Evolutionary conservation across 495 filamentous ascomycete species (phyloP).

Genomic region (Talaromyces nanjingensis): DNA sequence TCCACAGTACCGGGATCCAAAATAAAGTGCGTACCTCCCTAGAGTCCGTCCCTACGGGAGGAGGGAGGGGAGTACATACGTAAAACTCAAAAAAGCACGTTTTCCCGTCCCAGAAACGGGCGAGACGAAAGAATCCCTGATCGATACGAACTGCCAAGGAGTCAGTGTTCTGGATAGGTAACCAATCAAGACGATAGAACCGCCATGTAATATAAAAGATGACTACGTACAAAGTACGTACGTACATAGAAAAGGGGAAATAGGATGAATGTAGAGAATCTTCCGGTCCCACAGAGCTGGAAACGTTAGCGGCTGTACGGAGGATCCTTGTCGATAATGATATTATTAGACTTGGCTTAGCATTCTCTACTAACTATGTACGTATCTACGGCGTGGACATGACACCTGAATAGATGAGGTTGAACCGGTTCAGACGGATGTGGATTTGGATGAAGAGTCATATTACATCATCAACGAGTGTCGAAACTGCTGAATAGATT

Average conservation of each 20-base stretch:
- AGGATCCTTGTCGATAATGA: background rate
- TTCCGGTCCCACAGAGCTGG: background rate
- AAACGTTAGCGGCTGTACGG: background rate
- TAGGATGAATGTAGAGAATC: background rate
- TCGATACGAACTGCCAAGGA: background rate
- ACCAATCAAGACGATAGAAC: background rate
- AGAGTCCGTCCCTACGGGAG: background rate
- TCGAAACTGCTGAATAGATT: background rate
- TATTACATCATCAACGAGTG: background rate
- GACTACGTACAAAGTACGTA: background rate
- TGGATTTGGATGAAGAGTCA: background rate
- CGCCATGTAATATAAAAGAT: background rate
- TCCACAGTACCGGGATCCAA: background rate
- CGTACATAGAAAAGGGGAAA: background rate
- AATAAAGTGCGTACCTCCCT: background rate
- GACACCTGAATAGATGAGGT: background rate
- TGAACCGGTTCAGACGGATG: background rate
- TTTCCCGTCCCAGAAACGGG: background rate
- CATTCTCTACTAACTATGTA: background rate
- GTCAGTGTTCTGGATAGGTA: background rate
- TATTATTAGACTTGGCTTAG: background rate
- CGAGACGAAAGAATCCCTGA: slow-evolving; percentile 5
- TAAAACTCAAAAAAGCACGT: background rate
- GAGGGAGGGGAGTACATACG: background rate
- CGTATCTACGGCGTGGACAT: background rate